Conservation (phyloP, 2,329 filamentous ascomycete species). For the Aspergillus arachidicola region DNA sequence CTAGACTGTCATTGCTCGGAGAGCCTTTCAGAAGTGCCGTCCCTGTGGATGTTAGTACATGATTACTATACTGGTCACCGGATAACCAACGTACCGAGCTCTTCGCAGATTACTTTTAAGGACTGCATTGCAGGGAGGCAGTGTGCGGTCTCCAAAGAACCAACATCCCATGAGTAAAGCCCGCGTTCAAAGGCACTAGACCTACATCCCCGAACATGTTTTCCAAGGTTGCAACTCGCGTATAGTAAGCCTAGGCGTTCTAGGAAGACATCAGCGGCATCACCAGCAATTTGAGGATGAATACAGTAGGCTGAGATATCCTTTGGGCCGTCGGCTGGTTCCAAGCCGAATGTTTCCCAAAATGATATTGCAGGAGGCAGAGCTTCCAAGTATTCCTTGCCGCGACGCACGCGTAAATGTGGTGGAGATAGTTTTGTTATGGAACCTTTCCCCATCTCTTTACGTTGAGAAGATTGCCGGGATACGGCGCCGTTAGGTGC, state of each 20-base stretch:
- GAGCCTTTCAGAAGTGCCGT: conserved; percentile 37
- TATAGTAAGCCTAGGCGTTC: conserved; percentile 57
- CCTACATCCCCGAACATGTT: conserved; percentile 48
- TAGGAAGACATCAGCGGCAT: conserved; percentile 55
- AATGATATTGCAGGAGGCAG: conserved; percentile 60
- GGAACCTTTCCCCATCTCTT: conserved; percentile 33
- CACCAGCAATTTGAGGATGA: conserved; percentile 52
- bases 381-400: conserved; percentile 56
- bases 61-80: not conserved
- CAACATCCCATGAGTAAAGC: conserved; percentile 39
- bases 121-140: conserved; percentile 40
- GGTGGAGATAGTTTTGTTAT: conserved; percentile 52
- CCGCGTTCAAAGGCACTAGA: conserved; percentile 43
- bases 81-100: conserved; percentile 35
- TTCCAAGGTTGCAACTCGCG: conserved; percentile 59
- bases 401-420: conserved; percentile 57
- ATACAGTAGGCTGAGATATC: conserved; percentile 61
- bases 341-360: conserved; percentile 63
- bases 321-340: conserved; percentile 58
- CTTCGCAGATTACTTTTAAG: conserved; percentile 37
- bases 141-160: conserved; percentile 25
- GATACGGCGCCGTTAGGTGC: conserved; percentile 16
- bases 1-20: conserved; percentile 45
- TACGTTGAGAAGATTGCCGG: conserved; percentile 27
- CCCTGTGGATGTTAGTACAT: conserved; percentile 31